These are phyloP conservation scores for Acidomyces sp. DNA, from an alignment of 495 filamentous ascomycete genomes.

Conservation along the genomic window DNA sequence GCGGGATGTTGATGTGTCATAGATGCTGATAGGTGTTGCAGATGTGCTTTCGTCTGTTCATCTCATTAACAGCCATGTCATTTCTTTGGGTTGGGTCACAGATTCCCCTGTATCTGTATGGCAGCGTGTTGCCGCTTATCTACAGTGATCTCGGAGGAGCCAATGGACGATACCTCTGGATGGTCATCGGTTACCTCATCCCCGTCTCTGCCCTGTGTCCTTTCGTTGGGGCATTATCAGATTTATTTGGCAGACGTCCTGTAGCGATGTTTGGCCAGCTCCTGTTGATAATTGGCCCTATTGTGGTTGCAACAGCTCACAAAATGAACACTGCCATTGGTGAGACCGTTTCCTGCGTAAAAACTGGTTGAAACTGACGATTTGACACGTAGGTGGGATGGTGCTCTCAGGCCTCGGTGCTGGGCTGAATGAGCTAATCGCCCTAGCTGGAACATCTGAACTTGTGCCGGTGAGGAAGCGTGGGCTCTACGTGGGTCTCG, in stretches of 20 bases:
- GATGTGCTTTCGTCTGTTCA: slow-evolving; percentile 28
- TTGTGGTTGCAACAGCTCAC: slow-evolving; percentile 49
- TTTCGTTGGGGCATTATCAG: slow-evolving; percentile 59
- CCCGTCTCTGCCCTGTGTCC: slow-evolving; percentile 55
- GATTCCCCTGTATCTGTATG: slow-evolving; percentile 50
- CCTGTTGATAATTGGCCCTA: slow-evolving; percentile 51
- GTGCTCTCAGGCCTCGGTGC: slow-evolving; percentile 49
- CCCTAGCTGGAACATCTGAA: slow-evolving; percentile 54
- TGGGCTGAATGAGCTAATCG: slow-evolving; percentile 53
- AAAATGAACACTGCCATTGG: slow-evolving; percentile 57
- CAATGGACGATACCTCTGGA: slow-evolving; percentile 62
- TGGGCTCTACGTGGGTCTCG: slow-evolving; percentile 52
- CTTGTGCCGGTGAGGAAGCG: slow-evolving; percentile 54
- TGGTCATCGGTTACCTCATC: slow-evolving; percentile 55
- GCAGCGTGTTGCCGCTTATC: slow-evolving; percentile 44
- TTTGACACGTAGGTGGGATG: slow-evolving; percentile 50
- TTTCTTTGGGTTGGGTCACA: slow-evolving; percentile 56
- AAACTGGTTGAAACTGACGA: slow-evolving; percentile 29
- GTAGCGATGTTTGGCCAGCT: slow-evolving; percentile 48
- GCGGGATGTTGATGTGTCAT: background rate
- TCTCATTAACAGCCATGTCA: slow-evolving; percentile 50
- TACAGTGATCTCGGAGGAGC: slow-evolving; percentile 52
- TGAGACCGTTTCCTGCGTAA: too few relatives aligned
- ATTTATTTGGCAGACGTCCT: slow-evolving; percentile 54
- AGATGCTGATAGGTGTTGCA: background rate